These are phyloP conservation scores for Castanea sativa DNA, from an alignment of 306 rosid genomes.

Conservation along the genomic window DNA sequence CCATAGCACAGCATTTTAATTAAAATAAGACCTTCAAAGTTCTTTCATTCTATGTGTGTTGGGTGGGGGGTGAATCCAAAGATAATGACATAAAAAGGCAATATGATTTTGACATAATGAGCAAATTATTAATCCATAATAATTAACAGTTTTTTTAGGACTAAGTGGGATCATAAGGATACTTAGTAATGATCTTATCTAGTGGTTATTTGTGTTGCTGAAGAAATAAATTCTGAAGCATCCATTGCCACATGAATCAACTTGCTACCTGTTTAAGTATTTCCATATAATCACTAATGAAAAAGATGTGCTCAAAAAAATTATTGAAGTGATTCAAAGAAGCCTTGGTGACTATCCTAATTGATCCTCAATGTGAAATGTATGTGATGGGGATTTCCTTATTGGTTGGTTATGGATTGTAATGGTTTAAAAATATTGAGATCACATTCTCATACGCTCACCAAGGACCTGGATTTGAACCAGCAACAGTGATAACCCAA, in stretches of 20 bases:
- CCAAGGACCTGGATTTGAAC: background rate
- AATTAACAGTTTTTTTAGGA: too few relatives aligned
- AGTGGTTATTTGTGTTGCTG: slow-evolving; percentile 27
- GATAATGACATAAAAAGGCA: too few relatives aligned
- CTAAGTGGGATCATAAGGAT: too few relatives aligned
- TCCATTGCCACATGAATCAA: slow-evolving; percentile 6
- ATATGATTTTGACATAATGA: too few relatives aligned
- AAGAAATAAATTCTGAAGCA: slow-evolving; percentile 15
- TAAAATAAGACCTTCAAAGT: too few relatives aligned
- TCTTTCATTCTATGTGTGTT: too few relatives aligned
- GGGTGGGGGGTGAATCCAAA: too few relatives aligned
- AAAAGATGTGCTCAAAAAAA: background rate
- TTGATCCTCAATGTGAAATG: background rate
- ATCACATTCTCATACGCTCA: background rate
- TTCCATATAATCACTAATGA: background rate
- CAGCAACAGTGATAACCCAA: background rate
- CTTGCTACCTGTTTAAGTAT: background rate
- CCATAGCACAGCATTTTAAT: too few relatives aligned
- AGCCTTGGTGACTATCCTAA: background rate
- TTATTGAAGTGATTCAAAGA: background rate
- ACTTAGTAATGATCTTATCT: too few relatives aligned
- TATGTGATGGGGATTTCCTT: background rate
- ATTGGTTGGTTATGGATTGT: background rate
- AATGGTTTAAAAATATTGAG: background rate
- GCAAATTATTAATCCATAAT: too few relatives aligned